These are phyloP conservation scores for Drosera spatulata DNA, from an alignment of 179 eudicot genomes.

Conservation along the genomic window DNA sequence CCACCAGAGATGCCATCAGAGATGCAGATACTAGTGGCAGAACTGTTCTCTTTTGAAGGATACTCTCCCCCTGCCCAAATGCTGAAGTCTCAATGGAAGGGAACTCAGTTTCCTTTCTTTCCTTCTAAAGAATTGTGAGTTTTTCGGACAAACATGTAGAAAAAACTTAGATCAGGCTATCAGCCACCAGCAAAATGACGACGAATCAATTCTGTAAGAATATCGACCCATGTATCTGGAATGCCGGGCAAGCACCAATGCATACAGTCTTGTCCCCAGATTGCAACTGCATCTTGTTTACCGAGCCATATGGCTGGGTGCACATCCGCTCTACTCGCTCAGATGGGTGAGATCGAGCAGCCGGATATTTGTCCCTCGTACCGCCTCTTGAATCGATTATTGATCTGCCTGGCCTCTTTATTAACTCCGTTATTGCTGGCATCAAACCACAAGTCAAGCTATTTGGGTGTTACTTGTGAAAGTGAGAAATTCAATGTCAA, in stretches of 20 bases:
- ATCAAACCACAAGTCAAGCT: slow-evolving; percentile 96
- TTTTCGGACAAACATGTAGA: too few species aligned
- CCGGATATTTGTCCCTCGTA: slow-evolving; percentile 43
- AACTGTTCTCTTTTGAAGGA: too few species aligned
- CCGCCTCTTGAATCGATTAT: slow-evolving; percentile 40
- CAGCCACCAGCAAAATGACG: slow-evolving; percentile 16
- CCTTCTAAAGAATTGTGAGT: too few species aligned
- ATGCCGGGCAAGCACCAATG: slow-evolving; percentile 98
- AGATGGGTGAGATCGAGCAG: slow-evolving; percentile 62
- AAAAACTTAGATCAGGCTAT: neutral
- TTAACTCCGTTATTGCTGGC: slow-evolving; percentile 80
- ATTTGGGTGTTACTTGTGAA: slow-evolving; percentile 11
- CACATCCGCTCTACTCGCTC: slow-evolving; percentile 95
- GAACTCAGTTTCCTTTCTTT: too few species aligned
- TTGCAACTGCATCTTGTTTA: slow-evolving; percentile 78
- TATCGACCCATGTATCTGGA: slow-evolving; percentile 94
- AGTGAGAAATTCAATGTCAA: neutral
- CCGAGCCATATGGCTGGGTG: slow-evolving; percentile 97
- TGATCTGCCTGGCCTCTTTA: slow-evolving; percentile 77
- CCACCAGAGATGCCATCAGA: too few species aligned
- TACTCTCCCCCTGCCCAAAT: too few species aligned
- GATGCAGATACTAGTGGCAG: too few species aligned
- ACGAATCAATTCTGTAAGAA: slow-evolving; percentile 50
- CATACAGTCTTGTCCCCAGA: slow-evolving; percentile 99
- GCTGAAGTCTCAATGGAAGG: too few species aligned